Evolutionary conservation across 345 rosid genomes (phyloP).

Genomic region (Mangifera indica): DNA sequence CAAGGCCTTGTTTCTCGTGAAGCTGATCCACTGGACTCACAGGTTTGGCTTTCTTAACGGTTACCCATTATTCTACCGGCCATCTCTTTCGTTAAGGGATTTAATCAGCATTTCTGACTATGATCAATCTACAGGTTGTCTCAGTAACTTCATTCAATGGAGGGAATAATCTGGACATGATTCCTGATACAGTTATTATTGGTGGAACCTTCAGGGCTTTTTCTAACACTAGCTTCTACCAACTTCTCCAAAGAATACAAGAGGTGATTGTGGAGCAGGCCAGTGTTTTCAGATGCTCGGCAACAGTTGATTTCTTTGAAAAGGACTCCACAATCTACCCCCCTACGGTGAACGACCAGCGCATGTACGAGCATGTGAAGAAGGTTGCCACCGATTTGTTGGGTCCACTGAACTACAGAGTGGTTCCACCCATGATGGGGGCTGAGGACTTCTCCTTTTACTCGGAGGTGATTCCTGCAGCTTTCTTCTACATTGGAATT

Average conservation of each 20-base stretch:
- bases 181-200: conserved; percentile 55
- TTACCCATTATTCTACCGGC: not conserved
- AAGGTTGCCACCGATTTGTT: conserved; percentile 58
- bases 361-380: conserved; percentile 68
- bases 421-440: conserved; percentile 81
- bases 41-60: conserved; percentile 33
- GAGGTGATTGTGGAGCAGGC: conserved; percentile 81
- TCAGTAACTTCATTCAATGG: conserved; percentile 77
- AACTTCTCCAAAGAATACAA: conserved; percentile 57
- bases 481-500: conserved; percentile 80
- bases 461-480: conserved; percentile 62
- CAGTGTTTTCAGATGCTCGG: conserved; percentile 59
- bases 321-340: conserved; percentile 63
- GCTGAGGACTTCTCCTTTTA: conserved; percentile 92
- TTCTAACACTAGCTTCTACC: conserved; percentile 68
- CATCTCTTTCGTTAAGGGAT: not conserved
- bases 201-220: conserved; percentile 85
- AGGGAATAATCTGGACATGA: conserved; percentile 44
- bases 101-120: not conserved
- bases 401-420: conserved; percentile 52
- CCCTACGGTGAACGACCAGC: conserved; percentile 60
- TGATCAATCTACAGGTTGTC: conserved; percentile 49
- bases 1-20: conserved; percentile 88
- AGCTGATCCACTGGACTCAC: conserved; percentile 81
- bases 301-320: conserved; percentile 70